Evolutionary conservation across 2,329 filamentous ascomycete species (phyloP).

Genomic region (Pseudohalonectria lignicola): DNA sequence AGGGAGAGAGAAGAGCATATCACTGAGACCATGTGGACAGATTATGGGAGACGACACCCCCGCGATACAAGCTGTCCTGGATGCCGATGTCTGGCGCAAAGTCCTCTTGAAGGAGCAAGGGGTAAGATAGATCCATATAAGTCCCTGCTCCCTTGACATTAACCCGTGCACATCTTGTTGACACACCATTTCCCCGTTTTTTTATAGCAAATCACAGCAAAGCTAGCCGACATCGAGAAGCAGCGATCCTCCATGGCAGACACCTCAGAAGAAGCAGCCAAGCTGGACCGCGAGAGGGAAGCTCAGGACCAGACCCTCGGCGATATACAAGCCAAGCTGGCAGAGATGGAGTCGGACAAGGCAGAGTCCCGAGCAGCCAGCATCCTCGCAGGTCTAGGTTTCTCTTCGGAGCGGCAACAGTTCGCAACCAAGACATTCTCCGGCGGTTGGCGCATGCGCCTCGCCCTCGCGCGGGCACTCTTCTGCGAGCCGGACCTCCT

Average conservation of each 20-base stretch:
- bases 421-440: conserved; percentile 96
- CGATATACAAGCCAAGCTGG: conserved; percentile 82
- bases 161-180: too few species aligned
- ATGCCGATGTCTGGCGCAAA: conserved; percentile 98
- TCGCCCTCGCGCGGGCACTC: conserved; percentile 85
- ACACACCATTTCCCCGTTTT: not conserved
- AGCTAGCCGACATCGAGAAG: conserved; percentile 65
- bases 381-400: conserved; percentile 92
- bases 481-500: conserved; percentile 97
- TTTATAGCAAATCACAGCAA: conserved; percentile 58
- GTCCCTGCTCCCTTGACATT: too few species aligned
- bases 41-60: conserved; percentile 93
- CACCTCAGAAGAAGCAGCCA: conserved; percentile 79
- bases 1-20: not conserved
- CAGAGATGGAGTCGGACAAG: conserved; percentile 99
- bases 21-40: conserved; percentile 25
- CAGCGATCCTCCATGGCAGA: conserved; percentile 76
- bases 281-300: conserved; percentile 77
- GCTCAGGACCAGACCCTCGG: conserved; percentile 82
- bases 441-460: conserved; percentile 98
- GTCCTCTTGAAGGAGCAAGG: conserved; percentile 83
- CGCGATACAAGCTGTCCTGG: conserved; percentile 86
- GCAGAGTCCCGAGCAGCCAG: conserved; percentile 91
- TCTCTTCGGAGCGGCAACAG: conserved; percentile 86
- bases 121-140: too few species aligned